Evolutionary conservation across 306 rosid genomes (phyloP).

Genomic region (Pyrus communis): DNA sequence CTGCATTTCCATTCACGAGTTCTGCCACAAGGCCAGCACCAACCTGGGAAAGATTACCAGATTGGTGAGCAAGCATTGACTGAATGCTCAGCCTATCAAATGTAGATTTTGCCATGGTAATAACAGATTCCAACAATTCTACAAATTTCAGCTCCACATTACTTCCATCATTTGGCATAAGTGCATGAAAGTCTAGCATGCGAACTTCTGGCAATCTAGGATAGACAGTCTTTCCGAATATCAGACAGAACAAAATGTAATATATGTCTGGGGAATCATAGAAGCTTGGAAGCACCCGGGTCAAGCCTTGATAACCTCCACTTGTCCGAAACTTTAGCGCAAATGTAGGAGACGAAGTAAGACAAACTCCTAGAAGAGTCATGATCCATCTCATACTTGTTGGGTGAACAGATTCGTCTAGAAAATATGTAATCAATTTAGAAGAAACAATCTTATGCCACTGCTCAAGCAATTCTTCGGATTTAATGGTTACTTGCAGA

Average conservation of each 20-base stretch:
- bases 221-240: constrained; percentile 96
- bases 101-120: constrained; percentile 88
- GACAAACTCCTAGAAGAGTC: constrained; percentile 98
- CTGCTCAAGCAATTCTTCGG: constrained; percentile 89
- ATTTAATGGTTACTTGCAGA: constrained; percentile 87
- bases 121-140: constrained; percentile 84
- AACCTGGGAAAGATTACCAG: constrained; percentile 89
- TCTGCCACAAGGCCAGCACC: constrained; percentile 98
- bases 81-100: constrained; percentile 89
- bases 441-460: constrained; percentile 99
- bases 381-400: constrained; percentile 99
- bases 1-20: constrained; percentile 89
- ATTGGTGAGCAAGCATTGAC: constrained; percentile 91
- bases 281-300: constrained; percentile 87
- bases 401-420: constrained; percentile 97
- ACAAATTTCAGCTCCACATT: constrained; percentile 59
- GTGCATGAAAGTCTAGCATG: constrained; percentile 98
- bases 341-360: constrained; percentile 92
- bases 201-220: constrained; percentile 99
- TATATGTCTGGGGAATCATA: constrained; percentile 97
- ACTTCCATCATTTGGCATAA: constrained; percentile 90
- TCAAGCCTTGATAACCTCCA: constrained; percentile 95
- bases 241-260: constrained; percentile 90
- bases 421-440: constrained; percentile 89
- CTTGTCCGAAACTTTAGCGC: constrained; percentile 87